Evolutionary conservation across 441 rosid species (phyloP).

Genomic region (Metrosideros polymorpha): DNA sequence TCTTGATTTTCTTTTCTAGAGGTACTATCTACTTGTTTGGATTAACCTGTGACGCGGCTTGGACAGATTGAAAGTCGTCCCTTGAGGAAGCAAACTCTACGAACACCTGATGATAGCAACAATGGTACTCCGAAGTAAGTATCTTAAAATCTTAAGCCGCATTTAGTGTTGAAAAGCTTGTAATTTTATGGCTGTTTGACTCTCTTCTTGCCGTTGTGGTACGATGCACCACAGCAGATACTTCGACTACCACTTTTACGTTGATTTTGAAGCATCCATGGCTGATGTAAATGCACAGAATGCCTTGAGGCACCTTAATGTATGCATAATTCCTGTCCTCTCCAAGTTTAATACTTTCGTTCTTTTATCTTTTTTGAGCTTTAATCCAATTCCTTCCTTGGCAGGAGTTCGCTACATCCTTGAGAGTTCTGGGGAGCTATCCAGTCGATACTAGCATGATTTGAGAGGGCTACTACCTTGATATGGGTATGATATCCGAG

Average conservation of each 20-base stretch:
- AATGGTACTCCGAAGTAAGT: conserved; percentile 44
- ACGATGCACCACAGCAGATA: conserved; percentile 24
- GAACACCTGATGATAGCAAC: conserved; percentile 52
- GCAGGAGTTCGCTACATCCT: conserved; percentile 92
- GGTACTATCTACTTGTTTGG: conserved; percentile 4
- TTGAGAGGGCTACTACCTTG: conserved; percentile 17
- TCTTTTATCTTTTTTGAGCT: neutral
- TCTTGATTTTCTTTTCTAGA: neutral
- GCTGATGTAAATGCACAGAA: conserved; percentile 92
- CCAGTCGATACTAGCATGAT: conserved; percentile 77
- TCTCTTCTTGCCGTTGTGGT: neutral
- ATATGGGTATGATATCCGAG: conserved; percentile 19
- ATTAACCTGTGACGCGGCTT: neutral
- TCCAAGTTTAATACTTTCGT: neutral
- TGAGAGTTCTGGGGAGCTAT: conserved; percentile 96
- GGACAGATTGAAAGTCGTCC: conserved; percentile 97
- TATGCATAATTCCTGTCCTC: conserved; percentile 11
- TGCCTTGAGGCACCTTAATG: conserved; percentile 85
- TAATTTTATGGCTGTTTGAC: neutral
- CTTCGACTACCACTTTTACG: conserved; percentile 92
- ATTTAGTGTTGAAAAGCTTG: neutral
- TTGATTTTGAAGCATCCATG: conserved; percentile 98
- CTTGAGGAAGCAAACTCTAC: conserved; percentile 54
- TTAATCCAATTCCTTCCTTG: neutral
- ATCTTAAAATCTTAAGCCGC: neutral